Evolutionary conservation across 495 filamentous ascomycete genomes (phyloP).

Genomic region (Podospora comata): DNA sequence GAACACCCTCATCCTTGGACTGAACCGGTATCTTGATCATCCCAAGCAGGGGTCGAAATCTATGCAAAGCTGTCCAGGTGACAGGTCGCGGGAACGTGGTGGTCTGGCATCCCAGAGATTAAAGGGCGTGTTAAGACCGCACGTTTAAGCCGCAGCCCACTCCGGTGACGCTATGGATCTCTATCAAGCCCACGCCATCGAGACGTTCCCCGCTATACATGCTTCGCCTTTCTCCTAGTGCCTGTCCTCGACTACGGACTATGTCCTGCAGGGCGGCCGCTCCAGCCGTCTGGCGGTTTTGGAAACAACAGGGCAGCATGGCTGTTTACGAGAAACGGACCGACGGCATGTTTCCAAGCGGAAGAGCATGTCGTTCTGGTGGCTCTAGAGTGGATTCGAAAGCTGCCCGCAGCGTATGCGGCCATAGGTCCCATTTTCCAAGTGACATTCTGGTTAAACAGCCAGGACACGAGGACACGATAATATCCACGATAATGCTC

Average conservation of each 20-base stretch:
- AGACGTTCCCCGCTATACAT: constrained; percentile 11
- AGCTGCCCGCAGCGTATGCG: constrained; percentile 4
- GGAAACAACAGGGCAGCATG: neutral
- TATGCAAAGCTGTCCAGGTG: constrained; percentile 29
- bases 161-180: constrained; percentile 13
- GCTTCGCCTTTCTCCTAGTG: constrained; percentile 4
- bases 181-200: constrained; percentile 13
- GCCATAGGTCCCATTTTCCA: constrained; percentile 1
- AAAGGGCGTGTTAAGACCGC: constrained; percentile 21
- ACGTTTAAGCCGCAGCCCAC: constrained; percentile 18
- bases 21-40: constrained; percentile 25
- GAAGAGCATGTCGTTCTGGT: neutral
- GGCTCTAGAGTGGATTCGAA: neutral
- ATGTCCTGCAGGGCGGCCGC: constrained; percentile 12
- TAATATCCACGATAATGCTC: constrained; percentile 8
- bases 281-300: constrained; percentile 3
- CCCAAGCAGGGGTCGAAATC: constrained; percentile 25
- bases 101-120: constrained; percentile 22
- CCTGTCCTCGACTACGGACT: neutral
- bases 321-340: constrained; percentile 1
- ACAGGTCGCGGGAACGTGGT: constrained; percentile 22
- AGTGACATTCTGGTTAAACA: constrained; percentile 8
- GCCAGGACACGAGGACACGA: neutral
- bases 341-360: neutral
- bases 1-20: constrained; percentile 27